Evolutionary conservation across 768 basidiomycete species (phyloP).

Genomic region (Lentinula detonsa): DNA sequence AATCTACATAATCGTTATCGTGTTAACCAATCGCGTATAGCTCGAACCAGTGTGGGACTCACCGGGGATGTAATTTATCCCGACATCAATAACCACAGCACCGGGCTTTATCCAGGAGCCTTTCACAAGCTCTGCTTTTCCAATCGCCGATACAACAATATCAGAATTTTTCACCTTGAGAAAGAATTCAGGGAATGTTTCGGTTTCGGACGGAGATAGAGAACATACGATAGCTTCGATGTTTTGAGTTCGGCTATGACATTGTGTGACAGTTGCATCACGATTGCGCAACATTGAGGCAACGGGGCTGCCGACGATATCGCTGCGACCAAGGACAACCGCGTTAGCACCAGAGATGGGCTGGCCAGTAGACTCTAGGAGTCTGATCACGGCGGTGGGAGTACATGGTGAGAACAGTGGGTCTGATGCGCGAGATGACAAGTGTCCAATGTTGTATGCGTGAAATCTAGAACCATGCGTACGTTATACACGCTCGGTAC

Average conservation of each 20-base stretch:
- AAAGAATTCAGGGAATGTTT: conserved; percentile 7
- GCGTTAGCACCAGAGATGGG: conserved; percentile 71
- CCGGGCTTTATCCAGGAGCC: conserved; percentile 96
- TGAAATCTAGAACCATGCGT: conserved; percentile 63
- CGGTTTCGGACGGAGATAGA: neutral
- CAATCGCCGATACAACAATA: conserved; percentile 95
- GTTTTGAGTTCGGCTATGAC: conserved; percentile 86
- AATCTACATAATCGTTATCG: conserved; percentile 39
- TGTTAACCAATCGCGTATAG: neutral
- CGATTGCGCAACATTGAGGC: conserved; percentile 82
- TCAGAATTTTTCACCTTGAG: conserved; percentile 78
- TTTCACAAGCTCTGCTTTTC: conserved; percentile 83
- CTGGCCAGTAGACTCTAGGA: conserved; percentile 84
- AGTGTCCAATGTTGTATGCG: conserved; percentile 95
- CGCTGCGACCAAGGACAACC: conserved; percentile 93
- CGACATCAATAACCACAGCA: conserved; percentile 94
- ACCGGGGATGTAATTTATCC: conserved; percentile 95
- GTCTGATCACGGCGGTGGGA: conserved; percentile 84
- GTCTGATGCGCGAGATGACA: conserved; percentile 82
- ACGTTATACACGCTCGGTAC: neutral
- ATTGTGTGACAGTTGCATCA: conserved; percentile 97
- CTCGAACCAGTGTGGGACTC: conserved; percentile 11
- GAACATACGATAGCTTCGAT: conserved; percentile 67
- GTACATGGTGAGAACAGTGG: conserved; percentile 96
- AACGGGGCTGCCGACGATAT: conserved; percentile 97